phyloP scores from a whole-genome alignment of 2,329 filamentous ascomycete species.

The Myriosclerotinia scirpicola region DNA sequence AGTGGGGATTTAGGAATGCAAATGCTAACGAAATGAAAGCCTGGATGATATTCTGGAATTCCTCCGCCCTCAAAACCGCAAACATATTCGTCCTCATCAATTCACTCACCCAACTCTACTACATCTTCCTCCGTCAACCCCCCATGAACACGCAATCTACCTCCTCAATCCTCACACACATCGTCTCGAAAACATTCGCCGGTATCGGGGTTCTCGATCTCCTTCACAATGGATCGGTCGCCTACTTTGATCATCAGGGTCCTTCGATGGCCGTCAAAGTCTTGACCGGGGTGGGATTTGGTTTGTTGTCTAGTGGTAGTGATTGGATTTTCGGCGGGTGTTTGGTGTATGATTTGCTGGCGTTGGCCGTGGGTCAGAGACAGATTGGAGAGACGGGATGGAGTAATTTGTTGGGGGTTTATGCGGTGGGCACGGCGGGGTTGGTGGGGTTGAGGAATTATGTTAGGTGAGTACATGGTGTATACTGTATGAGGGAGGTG shows the following conservation, averaged over 20 bases:
- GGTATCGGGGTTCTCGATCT: slow-evolving; percentile 61
- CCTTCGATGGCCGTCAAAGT: slow-evolving; percentile 51
- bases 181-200: slow-evolving; percentile 59
- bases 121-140: slow-evolving; percentile 50
- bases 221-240: slow-evolving; percentile 57
- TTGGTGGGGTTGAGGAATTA: slow-evolving; percentile 53
- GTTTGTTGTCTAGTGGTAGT: slow-evolving; percentile 48
- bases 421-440: slow-evolving; percentile 42
- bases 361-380: slow-evolving; percentile 54
- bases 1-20: background rate
- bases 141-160: slow-evolving; percentile 52
- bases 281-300: slow-evolving; percentile 55
- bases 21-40: slow-evolving; percentile 37
- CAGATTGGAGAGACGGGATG: slow-evolving; percentile 47
- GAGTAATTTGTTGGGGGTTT: slow-evolving; percentile 52
- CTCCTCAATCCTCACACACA: slow-evolving; percentile 55
- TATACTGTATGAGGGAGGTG: too few relatives aligned
- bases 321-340: slow-evolving; percentile 63
- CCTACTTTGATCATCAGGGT: slow-evolving; percentile 52
- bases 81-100: slow-evolving; percentile 59
- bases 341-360: slow-evolving; percentile 58
- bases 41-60: slow-evolving; percentile 65
- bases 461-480: slow-evolving; percentile 47
- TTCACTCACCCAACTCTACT: slow-evolving; percentile 54
- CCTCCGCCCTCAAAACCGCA: slow-evolving; percentile 48